Conservation (phyloP, 306 rosid species). For the Argentina anserina region DNA sequence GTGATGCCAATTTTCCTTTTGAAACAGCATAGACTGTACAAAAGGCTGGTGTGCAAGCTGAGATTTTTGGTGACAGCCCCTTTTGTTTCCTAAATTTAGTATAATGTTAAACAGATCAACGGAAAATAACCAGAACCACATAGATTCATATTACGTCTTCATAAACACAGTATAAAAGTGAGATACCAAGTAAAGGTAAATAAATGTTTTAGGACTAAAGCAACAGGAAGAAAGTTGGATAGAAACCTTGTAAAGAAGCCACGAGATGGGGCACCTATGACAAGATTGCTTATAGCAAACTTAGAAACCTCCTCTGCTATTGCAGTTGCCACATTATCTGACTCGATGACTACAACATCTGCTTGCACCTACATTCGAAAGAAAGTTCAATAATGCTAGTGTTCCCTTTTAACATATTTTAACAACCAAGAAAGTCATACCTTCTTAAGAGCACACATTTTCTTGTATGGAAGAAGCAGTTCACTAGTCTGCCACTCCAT, state of each 20-base stretch:
- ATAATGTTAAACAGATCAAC: conserved; percentile 8
- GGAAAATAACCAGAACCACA: neutral
- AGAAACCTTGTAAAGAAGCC: conserved; percentile 67
- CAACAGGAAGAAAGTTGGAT: neutral
- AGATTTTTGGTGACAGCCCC: conserved; percentile 60
- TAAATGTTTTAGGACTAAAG: neutral
- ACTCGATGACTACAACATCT: conserved; percentile 65
- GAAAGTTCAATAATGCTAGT: neutral
- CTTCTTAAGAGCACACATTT: conserved; percentile 69
- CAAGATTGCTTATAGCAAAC: conserved; percentile 50
- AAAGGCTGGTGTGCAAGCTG: conserved; percentile 62
- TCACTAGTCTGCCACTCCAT: conserved; percentile 52
- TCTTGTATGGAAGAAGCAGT: conserved; percentile 72
- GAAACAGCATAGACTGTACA: conserved; percentile 79
- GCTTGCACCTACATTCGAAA: conserved; percentile 61
- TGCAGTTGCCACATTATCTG: conserved; percentile 68
- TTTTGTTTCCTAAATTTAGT: conserved; percentile 55
- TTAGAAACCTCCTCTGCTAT: conserved; percentile 67
- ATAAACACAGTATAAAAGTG: neutral
- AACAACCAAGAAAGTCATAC: conserved; percentile 38
- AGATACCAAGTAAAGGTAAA: neutral
- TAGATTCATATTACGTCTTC: neutral
- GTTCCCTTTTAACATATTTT: conserved; percentile 20
- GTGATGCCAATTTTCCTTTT: conserved; percentile 67
- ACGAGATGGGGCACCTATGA: conserved; percentile 76